These are phyloP conservation scores for Paradendryphiella salina DNA, from an alignment of 2,329 filamentous ascomycete genomes.

Conservation along the genomic window DNA sequence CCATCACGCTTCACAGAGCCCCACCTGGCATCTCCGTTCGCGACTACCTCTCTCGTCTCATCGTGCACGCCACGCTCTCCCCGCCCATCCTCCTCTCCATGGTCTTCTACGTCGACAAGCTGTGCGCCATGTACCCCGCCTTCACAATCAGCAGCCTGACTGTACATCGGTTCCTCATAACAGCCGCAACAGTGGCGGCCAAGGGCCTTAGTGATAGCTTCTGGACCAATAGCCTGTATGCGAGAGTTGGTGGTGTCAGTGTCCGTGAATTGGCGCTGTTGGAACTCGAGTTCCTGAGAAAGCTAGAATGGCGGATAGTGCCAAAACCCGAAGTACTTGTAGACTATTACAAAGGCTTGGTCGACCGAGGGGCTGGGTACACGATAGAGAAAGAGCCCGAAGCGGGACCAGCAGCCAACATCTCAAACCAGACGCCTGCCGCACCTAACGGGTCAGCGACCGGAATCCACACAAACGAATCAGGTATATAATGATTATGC, in stretches of 20 bases:
- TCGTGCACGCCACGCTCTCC: slow-evolving; percentile 89
- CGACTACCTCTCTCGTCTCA: slow-evolving; percentile 90
- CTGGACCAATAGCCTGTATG: slow-evolving; percentile 98
- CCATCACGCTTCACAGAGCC: slow-evolving; percentile 50
- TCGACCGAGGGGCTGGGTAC: slow-evolving; percentile 67
- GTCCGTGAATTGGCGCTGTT: slow-evolving; percentile 86
- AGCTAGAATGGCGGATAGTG: slow-evolving; percentile 95
- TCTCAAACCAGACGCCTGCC: slow-evolving; percentile 11
- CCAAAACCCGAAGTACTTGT: slow-evolving; percentile 91
- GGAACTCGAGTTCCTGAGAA: slow-evolving; percentile 89
- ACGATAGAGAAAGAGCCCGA: slow-evolving; percentile 50
- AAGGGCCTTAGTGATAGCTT: slow-evolving; percentile 97
- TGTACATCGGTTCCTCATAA: slow-evolving; percentile 95
- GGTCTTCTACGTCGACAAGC: slow-evolving; percentile 97
- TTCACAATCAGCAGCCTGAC: slow-evolving; percentile 97
- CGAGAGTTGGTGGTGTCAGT: slow-evolving; percentile 88
- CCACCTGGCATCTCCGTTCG: slow-evolving; percentile 91
- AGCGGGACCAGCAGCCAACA: slow-evolving; percentile 19
- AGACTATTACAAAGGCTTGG: slow-evolving; percentile 87
- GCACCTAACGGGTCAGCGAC: slow-evolving; percentile 27
- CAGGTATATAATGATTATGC: slow-evolving; percentile 18
- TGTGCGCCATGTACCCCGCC: slow-evolving; percentile 88
- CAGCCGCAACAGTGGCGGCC: slow-evolving; percentile 89
- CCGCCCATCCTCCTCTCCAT: slow-evolving; percentile 95
- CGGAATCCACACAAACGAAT: slow-evolving; percentile 27